A percentile compares a stretch with the other conserved stretches of the same genome.
Evolutionary conservation across 768 basidiomycete genomes (phyloP).

Genomic region (Imleria badia): DNA sequence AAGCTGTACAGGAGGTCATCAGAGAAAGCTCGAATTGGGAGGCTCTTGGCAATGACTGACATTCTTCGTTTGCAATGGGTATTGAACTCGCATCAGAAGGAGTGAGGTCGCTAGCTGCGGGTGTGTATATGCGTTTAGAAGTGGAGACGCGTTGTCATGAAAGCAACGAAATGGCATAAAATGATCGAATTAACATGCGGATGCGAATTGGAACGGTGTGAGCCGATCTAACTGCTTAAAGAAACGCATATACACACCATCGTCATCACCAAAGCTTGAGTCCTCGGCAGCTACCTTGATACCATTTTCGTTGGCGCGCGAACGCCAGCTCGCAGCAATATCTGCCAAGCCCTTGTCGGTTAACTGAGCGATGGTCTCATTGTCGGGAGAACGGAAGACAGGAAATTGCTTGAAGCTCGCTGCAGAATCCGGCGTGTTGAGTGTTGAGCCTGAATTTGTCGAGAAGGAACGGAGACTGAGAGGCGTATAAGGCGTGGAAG

Average conservation of each 20-base stretch:
- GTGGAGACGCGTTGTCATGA: neutral
- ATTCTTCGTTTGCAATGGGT: conserved; percentile 49
- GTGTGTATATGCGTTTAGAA: conserved; percentile 35
- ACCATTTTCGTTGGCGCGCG: conserved; percentile 67
- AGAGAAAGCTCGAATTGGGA: conserved; percentile 20
- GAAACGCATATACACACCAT: conserved; percentile 38
- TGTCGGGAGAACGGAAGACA: conserved; percentile 45
- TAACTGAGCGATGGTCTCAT: conserved; percentile 22
- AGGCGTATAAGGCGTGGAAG: conserved; percentile 64
- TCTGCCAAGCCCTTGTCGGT: conserved; percentile 55
- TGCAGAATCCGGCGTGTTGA: conserved; percentile 57
- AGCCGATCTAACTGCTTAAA: conserved; percentile 12
- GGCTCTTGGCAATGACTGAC: conserved; percentile 33
- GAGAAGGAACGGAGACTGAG: conserved; percentile 65
- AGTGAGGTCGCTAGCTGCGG: conserved; percentile 52
- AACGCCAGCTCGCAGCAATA: conserved; percentile 70
- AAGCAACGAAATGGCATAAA: neutral
- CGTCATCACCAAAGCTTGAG: conserved; percentile 46
- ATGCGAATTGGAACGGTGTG: conserved; percentile 8
- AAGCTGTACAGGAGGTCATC: conserved; percentile 36
- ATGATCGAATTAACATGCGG: conserved; percentile 8
- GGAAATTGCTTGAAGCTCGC: conserved; percentile 43
- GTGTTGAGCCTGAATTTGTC: conserved; percentile 46
- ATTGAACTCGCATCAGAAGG: conserved; percentile 50
- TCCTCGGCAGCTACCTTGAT: conserved; percentile 56